Conservation (phyloP, 1,139 yeast genomes). For the Ogataea hybrid region DNA sequence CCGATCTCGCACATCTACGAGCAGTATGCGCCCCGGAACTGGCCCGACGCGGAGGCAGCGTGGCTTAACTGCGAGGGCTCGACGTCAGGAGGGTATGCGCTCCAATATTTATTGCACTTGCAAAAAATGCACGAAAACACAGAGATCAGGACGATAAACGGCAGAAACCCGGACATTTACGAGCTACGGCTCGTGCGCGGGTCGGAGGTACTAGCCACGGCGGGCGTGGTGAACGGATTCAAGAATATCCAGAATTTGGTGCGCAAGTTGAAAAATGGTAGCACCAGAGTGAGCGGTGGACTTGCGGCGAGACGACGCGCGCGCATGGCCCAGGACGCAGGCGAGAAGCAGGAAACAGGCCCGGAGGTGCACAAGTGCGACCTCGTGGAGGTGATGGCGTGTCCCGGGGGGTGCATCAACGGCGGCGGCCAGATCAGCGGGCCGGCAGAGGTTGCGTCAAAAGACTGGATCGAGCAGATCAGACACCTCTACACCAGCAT, state of each 20-base stretch:
- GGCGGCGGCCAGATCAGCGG: slow-evolving; percentile 90
- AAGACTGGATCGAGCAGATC: slow-evolving; percentile 43
- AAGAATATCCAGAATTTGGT: slow-evolving; percentile 92
- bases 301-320: slow-evolving; percentile 36
- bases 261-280: slow-evolving; percentile 56
- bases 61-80: slow-evolving; percentile 81
- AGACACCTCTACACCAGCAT: slow-evolving; percentile 26
- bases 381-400: slow-evolving; percentile 95
- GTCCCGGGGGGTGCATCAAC: slow-evolving; percentile 96
- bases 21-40: slow-evolving; percentile 46
- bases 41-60: slow-evolving; percentile 57
- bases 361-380: slow-evolving; percentile 46
- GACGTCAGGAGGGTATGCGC: slow-evolving; percentile 88
- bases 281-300: slow-evolving; percentile 15
- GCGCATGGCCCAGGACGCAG: slow-evolving; percentile 18
- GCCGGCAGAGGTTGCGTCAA: slow-evolving; percentile 39
- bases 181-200: slow-evolving; percentile 57
- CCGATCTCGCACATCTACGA: slow-evolving; percentile 32
- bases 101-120: slow-evolving; percentile 49
- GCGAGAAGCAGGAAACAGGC: slow-evolving; percentile 4
- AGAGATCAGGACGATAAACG: slow-evolving; percentile 40
- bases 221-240: slow-evolving; percentile 87
- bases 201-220: slow-evolving; percentile 48
- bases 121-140: slow-evolving; percentile 8
- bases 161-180: slow-evolving; percentile 73